Base-by-base conservation (phyloP, 345 rosid species). In the Salix viminalis region DNA sequence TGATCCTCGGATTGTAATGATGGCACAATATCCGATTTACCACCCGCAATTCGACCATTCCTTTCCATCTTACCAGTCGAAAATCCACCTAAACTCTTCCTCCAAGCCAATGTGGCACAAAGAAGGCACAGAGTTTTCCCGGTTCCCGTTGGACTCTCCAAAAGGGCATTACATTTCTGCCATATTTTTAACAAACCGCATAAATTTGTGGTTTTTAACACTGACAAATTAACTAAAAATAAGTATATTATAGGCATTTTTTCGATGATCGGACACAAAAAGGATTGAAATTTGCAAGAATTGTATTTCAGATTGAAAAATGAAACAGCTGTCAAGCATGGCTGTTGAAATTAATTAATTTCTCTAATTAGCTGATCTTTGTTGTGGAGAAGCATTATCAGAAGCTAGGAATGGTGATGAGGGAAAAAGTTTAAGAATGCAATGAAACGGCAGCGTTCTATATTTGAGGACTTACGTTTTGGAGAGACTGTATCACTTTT, bases 111-210 rank as follows among this genome's bases (percentile, higher is more conserved):
- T 71, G 98, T 90, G 66, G 98, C 97, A 85, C 99, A 96, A 16
- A 93, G 97, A 81, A 96, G 96, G 83, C 97, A 93, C 61, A 92
- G 77, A 12, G 99, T 96, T 84, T 96, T 96, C 72, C 99, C 97
- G 4, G 99, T 96, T 76, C 98, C 99, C 58, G 99, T 93, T 13
- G 98, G 99, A 83, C 98, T 96, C 85, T 96, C 99, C 87, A 96
- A 83, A 69, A 96, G 94, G 13, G 97, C 98, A 85, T 92, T 93
- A 72, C 94, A 87, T 80, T 85, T 87, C 99, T 96, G 88, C 72
- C 76, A 74, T 23, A 24, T 18, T 52, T 52, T 65, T 11, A 24
- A 65, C 36, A 30, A 26, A 24, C 3, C 6, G 21, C 68, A 65
- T 65, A 12, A 10, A 65, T 30, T 65, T 65, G 19, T 66, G 69